Conservation (phyloP, 139 green algal species). For the Asterochloris sp. region DNA sequence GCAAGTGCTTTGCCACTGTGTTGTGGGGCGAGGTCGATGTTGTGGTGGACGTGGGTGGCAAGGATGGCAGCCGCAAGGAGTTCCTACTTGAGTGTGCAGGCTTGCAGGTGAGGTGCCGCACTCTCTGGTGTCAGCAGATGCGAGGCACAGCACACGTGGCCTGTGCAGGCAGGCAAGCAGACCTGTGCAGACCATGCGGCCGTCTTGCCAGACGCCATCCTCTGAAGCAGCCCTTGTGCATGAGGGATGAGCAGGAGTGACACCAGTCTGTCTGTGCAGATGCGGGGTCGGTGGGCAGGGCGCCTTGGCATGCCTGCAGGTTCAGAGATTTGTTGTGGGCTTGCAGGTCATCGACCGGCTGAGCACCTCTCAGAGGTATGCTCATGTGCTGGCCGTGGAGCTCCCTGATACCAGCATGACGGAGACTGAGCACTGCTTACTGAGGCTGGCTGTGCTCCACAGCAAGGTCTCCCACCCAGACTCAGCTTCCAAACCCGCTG, state of each 20-base stretch:
- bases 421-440: neutral
- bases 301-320: too few relatives aligned
- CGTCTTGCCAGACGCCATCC: too few relatives aligned
- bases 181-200: too few relatives aligned
- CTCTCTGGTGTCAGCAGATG: too few relatives aligned
- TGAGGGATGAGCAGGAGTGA: too few relatives aligned
- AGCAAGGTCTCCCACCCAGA: slow-evolving; percentile 4
- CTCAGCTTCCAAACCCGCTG: neutral
- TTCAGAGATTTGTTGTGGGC: neutral
- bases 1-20: slow-evolving; percentile 9
- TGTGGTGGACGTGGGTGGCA: neutral
- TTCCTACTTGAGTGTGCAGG: slow-evolving; percentile 13
- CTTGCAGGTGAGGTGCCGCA: neutral
- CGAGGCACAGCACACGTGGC: too few relatives aligned
- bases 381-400: slow-evolving; percentile 4
- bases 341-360: slow-evolving; percentile 21
- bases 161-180: too few relatives aligned
- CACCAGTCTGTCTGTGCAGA: too few relatives aligned
- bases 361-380: slow-evolving; percentile 4
- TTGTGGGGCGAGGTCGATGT: slow-evolving; percentile 12
- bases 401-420: slow-evolving; percentile 8
- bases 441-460: slow-evolving; percentile 6
- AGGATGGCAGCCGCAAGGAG: neutral
- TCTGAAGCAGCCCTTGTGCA: too few relatives aligned
- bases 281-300: too few relatives aligned